Evolutionary conservation across 768 basidiomycete species (phyloP), one percentile per base, ranked within the genome.

Genomic region (Phylloporus arenicola): DNA sequence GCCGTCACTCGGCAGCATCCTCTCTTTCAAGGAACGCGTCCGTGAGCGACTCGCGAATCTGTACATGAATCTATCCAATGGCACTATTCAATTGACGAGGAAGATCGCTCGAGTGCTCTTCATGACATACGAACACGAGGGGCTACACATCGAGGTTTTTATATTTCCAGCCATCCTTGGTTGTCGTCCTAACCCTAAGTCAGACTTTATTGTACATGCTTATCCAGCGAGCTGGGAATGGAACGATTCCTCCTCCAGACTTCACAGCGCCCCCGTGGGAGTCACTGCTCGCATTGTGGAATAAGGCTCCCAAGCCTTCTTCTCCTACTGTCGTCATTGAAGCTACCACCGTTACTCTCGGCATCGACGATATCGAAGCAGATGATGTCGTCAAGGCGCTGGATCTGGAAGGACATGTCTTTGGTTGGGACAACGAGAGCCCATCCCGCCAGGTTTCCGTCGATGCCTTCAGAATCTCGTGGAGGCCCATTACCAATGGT

Each of bases 371-470:
- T 60, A 53, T 63, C 24, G 95, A 98, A 66, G 70, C 64, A 0
- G 79, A 87, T 7, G 93, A 97, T 62, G 57, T 54, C 0, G 53
- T 55, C 3, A 63, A 67, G 16, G 59, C 68, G 3, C 59, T 65
- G 0, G 74, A 79, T 20, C 64, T 78, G 39, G 64, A 68, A 16
- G 69, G 68, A 8, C 85, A 94, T 60, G 81, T 84, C 49, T 92
- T 89, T 67, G 92, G 93, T 0, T 93, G 95, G 96, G 96, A 99
- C 64, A 93, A 92, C 58, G 96, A 99, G 70, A 75, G 84, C 57
- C 91, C 93, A 2, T 71, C 73, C 55, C 72, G 83, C 20, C 63
- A 60, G 13, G 79, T 84, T n/a, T 56, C 75, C 0, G 83, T 96
- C 29, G 72, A 69, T 35, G 52, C 77, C 54, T 93, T 97, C 74